Conservation (phyloP, 2,329 filamentous ascomycete species). For the Verticillium alfalfae region DNA sequence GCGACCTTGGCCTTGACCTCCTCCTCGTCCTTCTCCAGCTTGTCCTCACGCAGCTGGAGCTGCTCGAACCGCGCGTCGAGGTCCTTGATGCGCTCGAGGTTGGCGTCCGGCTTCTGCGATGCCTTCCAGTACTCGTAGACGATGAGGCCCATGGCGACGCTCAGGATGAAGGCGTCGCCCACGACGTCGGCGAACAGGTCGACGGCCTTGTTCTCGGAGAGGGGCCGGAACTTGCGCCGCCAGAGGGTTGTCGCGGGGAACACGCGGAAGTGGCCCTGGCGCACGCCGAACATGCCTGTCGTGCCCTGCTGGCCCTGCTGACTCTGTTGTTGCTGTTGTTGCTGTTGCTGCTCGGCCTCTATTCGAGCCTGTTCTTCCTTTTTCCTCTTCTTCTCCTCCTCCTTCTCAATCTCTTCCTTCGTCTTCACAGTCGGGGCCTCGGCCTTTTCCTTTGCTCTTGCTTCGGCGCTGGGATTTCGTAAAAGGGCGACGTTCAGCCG, state of each 20-base stretch:
- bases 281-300: background rate
- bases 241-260: constrained; percentile 43
- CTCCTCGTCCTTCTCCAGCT: constrained; percentile 26
- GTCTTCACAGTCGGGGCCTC: constrained; percentile 62
- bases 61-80: constrained; percentile 43
- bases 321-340: background rate
- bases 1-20: constrained; percentile 42
- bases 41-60: constrained; percentile 20
- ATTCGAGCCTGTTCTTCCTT: constrained; percentile 33
- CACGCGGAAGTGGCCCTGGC: background rate
- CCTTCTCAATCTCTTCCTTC: constrained; percentile 52
- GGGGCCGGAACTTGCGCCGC: constrained; percentile 54
- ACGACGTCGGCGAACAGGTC: constrained; percentile 62
- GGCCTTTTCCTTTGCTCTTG: constrained; percentile 54
- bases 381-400: constrained; percentile 38
- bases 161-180: constrained; percentile 58
- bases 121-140: constrained; percentile 58
- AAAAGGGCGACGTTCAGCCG: constrained; percentile 54
- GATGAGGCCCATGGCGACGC: constrained; percentile 51
- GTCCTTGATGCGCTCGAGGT: constrained; percentile 46
- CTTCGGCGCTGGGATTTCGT: constrained; percentile 52
- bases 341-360: constrained; percentile 12
- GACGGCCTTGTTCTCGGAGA: constrained; percentile 61
- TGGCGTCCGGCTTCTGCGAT: constrained; percentile 55
- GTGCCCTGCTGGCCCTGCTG: background rate